These are phyloP conservation scores for Tulasnella sp. DNA, from an alignment of 768 basidiomycete species.

Conservation along the genomic window DNA sequence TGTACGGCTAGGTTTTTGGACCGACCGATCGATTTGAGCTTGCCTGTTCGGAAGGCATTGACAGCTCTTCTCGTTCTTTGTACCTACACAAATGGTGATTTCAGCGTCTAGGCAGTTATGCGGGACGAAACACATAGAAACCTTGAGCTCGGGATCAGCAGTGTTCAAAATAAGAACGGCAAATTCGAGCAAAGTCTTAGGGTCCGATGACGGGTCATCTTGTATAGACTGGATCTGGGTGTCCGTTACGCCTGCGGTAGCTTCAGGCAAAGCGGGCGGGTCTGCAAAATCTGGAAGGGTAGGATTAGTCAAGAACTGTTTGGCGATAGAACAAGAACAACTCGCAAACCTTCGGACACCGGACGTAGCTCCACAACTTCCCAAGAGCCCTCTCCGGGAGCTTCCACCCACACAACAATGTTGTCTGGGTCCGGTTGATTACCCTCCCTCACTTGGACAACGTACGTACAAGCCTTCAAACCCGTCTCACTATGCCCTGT, in stretches of 20 bases:
- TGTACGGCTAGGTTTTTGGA: conserved; percentile 32
- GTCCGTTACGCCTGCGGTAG: not conserved
- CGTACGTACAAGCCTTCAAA: conserved; percentile 53
- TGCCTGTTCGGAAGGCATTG: conserved; percentile 53
- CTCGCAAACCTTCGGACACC: conserved; percentile 52
- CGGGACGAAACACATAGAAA: conserved; percentile 16
- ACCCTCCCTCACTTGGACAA: conserved; percentile 35
- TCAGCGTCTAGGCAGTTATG: not conserved
- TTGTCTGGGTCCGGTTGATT: conserved; percentile 26
- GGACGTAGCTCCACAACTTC: conserved; percentile 53
- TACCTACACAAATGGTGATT: conserved; percentile 32
- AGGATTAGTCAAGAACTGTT: not conserved
- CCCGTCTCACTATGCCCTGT: conserved; percentile 62
- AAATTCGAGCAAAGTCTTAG: conserved; percentile 64
- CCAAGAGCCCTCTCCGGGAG: conserved; percentile 45
- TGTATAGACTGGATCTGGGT: not conserved
- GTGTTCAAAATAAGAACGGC: conserved; percentile 70
- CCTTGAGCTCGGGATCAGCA: conserved; percentile 53
- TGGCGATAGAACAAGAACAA: not conserved
- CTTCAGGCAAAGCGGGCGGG: conserved; percentile 33
- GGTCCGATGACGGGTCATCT: conserved; percentile 22
- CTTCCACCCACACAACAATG: conserved; percentile 45
- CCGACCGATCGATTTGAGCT: conserved; percentile 54
- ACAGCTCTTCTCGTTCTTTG: conserved; percentile 60
- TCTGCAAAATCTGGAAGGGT: conserved; percentile 44